Evolutionary conservation across 495 filamentous ascomycete species (phyloP).

Genomic region (Talaromyces nanjingensis): DNA sequence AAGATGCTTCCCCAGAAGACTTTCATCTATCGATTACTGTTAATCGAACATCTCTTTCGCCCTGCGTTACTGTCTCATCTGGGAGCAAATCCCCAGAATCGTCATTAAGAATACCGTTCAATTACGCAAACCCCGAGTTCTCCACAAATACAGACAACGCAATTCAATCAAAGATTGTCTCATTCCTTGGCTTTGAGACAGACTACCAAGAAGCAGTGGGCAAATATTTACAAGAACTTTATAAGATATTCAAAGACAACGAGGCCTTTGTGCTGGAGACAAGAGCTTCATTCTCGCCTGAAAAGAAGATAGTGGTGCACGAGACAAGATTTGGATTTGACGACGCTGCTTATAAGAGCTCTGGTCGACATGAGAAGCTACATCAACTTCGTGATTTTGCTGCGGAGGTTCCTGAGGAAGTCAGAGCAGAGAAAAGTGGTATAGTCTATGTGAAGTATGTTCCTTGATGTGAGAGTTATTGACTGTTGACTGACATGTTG

Average conservation of each 20-base stretch:
- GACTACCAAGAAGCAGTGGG: slow-evolving; percentile 36
- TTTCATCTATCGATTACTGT: slow-evolving; percentile 55
- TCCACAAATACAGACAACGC: slow-evolving; percentile 20
- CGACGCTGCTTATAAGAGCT: slow-evolving; percentile 66
- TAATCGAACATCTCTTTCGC: slow-evolving; percentile 55
- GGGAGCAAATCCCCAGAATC: slow-evolving; percentile 29
- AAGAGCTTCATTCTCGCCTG: slow-evolving; percentile 28
- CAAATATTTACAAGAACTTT: slow-evolving; percentile 45
- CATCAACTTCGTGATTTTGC: slow-evolving; percentile 48
- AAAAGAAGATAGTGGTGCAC: slow-evolving; percentile 40
- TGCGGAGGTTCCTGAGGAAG: slow-evolving; percentile 49
- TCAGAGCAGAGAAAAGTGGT: slow-evolving; percentile 61
- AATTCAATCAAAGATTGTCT: slow-evolving; percentile 34
- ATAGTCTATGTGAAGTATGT: slow-evolving; percentile 64
- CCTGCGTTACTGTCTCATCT: slow-evolving; percentile 61
- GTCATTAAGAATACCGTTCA: slow-evolving; percentile 54
- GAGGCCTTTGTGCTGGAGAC: slow-evolving; percentile 60
- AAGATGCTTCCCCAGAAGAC: slow-evolving; percentile 25
- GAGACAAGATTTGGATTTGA: slow-evolving; percentile 62
- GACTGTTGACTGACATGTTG: neutral
- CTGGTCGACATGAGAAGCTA: slow-evolving; percentile 56
- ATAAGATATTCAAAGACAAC: slow-evolving; percentile 56
- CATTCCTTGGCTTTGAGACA: slow-evolving; percentile 44
- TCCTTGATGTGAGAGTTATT: neutral
- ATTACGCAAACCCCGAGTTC: slow-evolving; percentile 36